Percentiles rank a stretch among this genome's conserved stretches.
phyloP scores from a whole-genome alignment of 1,139 yeast genomes.

The Pichia sp. region DNA sequence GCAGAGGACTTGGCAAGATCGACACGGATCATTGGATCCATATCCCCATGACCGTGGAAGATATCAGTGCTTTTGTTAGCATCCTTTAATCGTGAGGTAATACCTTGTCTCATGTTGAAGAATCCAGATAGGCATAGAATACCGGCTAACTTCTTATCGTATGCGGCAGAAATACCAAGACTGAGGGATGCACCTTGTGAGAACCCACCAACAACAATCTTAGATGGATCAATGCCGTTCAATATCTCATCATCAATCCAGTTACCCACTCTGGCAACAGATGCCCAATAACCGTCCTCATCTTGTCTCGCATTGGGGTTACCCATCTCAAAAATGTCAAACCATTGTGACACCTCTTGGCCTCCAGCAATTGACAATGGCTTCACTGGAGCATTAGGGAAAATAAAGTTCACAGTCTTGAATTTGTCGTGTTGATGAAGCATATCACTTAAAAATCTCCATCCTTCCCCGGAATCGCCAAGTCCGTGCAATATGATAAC shows the following conservation, averaged over 20 bases:
- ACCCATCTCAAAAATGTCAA: constrained; percentile 60
- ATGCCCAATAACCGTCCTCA: constrained; percentile 51
- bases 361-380: constrained; percentile 70
- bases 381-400: constrained; percentile 79
- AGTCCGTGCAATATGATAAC: constrained; percentile 83
- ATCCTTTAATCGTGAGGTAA: constrained; percentile 26
- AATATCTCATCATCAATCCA: constrained; percentile 59
- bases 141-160: constrained; percentile 69
- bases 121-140: constrained; percentile 79
- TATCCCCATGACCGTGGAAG: constrained; percentile 84
- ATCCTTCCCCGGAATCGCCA: constrained; percentile 87
- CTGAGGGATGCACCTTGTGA: constrained; percentile 90
- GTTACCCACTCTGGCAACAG: constrained; percentile 45
- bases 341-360: constrained; percentile 76
- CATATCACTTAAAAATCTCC: constrained; percentile 67
- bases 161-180: constrained; percentile 43
- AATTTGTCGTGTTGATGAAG: constrained; percentile 36
- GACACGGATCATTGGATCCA: constrained; percentile 58
- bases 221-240: constrained; percentile 57
- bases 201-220: constrained; percentile 85
- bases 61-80: constrained; percentile 63
- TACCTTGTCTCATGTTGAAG: constrained; percentile 43
- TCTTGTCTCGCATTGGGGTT: constrained; percentile 46
- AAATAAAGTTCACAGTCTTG: constrained; percentile 64
- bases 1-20: constrained; percentile 42